Conservation (phyloP, 1,139 yeast genomes). For the Kurtzmaniella quercitrusa region DNA sequence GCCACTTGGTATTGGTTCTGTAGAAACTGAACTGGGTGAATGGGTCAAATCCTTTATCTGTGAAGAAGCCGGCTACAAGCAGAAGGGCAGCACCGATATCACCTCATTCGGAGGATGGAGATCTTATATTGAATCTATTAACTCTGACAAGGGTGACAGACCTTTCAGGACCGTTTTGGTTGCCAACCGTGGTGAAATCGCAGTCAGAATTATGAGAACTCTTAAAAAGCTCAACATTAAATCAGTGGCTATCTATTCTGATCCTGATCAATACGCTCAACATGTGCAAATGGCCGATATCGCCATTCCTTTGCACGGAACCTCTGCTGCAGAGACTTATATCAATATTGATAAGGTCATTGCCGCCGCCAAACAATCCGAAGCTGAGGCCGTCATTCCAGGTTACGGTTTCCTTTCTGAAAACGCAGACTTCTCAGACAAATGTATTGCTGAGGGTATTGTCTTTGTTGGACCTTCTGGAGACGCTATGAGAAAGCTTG, state of each 20-base stretch:
- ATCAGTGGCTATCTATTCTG: slow-evolving; percentile 86
- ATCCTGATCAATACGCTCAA: slow-evolving; percentile 82
- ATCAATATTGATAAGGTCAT: slow-evolving; percentile 80
- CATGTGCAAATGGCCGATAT: slow-evolving; percentile 83
- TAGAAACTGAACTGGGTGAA: slow-evolving; percentile 72
- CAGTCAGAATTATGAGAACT: slow-evolving; percentile 88
- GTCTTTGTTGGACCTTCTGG: slow-evolving; percentile 95
- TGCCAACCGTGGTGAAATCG: slow-evolving; percentile 97
- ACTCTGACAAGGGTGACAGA: slow-evolving; percentile 26
- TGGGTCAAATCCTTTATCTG: slow-evolving; percentile 92
- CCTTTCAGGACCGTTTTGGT: slow-evolving; percentile 84
- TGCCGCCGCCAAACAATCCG: slow-evolving; percentile 74
- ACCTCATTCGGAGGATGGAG: slow-evolving; percentile 88
- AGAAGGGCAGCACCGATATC: slow-evolving; percentile 71
- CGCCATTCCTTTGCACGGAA: slow-evolving; percentile 74
- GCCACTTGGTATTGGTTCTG: slow-evolving; percentile 92
- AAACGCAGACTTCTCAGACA: slow-evolving; percentile 92
- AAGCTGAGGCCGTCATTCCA: slow-evolving; percentile 91
- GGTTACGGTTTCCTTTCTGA: slow-evolving; percentile 97
- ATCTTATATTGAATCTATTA: slow-evolving; percentile 39
- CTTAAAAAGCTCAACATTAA: slow-evolving; percentile 72
- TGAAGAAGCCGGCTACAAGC: slow-evolving; percentile 78
- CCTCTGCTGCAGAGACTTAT: slow-evolving; percentile 86
- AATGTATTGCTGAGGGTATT: slow-evolving; percentile 76
- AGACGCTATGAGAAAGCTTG: slow-evolving; percentile 83